phyloP scores from a whole-genome alignment of 2,329 filamentous ascomycete species.

The Penicillium italicum region DNA sequence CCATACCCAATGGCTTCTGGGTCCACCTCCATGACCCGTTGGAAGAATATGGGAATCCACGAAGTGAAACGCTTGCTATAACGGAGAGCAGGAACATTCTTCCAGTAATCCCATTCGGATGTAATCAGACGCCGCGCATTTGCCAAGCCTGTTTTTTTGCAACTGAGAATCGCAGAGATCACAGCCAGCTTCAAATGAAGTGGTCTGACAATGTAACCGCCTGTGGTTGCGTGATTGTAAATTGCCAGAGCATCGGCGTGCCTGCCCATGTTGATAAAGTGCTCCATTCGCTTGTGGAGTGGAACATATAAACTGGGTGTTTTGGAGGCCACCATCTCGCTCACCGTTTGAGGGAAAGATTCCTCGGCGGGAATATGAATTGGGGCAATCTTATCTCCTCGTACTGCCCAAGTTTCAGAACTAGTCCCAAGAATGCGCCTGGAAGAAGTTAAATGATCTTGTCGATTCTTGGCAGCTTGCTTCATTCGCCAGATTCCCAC shows the following conservation, averaged over 20 bases:
- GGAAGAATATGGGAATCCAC: slow-evolving; percentile 37
- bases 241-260: slow-evolving; percentile 30
- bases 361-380: slow-evolving; percentile 16
- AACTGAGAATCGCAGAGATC: slow-evolving; percentile 34
- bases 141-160: slow-evolving; percentile 22
- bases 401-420: slow-evolving; percentile 11
- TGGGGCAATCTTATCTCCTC: slow-evolving; percentile 12
- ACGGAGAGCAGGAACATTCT: slow-evolving; percentile 6
- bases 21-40: slow-evolving; percentile 30
- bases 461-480: slow-evolving; percentile 35
- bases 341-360: slow-evolving; percentile 29
- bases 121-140: slow-evolving; percentile 35
- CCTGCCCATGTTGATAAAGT: slow-evolving; percentile 38
- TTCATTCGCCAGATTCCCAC: slow-evolving; percentile 42
- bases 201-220: slow-evolving; percentile 31
- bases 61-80: slow-evolving; percentile 22
- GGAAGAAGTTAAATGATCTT: slow-evolving; percentile 31
- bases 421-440: slow-evolving; percentile 36
- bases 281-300: slow-evolving; percentile 37
- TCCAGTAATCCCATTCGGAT: slow-evolving; percentile 24
- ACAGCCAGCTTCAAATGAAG: slow-evolving; percentile 38
- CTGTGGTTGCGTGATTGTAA: slow-evolving; percentile 30
- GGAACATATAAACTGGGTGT: slow-evolving; percentile 33
- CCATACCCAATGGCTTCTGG: slow-evolving; percentile 15
- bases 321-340: slow-evolving; percentile 27